Percentiles rank a stretch among this genome's conserved stretches.
These are phyloP conservation scores for Dentipellis sp. DNA, from an alignment of 768 basidiomycete genomes.

Conservation along the genomic window DNA sequence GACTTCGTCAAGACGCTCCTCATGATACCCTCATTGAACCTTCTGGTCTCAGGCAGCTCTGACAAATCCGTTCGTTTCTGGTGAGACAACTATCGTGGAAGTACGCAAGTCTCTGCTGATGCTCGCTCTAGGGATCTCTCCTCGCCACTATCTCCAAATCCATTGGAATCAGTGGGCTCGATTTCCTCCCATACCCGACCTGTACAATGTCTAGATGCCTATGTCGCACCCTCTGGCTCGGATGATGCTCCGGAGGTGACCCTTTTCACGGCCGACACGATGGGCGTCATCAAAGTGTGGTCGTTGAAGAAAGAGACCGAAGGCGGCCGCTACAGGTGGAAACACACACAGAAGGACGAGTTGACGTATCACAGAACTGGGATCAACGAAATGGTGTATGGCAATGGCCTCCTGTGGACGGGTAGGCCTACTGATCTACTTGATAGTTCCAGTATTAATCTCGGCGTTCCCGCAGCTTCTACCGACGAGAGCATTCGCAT, in stretches of 20 bases:
- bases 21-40: slow-evolving; percentile 50
- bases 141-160: slow-evolving; percentile 26
- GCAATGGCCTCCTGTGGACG: slow-evolving; percentile 78
- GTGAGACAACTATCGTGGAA: slow-evolving; percentile 33
- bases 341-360: slow-evolving; percentile 41
- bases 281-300: slow-evolving; percentile 88
- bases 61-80: slow-evolving; percentile 86
- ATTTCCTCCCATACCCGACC: slow-evolving; percentile 85
- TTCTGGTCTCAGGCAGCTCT: slow-evolving; percentile 82
- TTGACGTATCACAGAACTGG: slow-evolving; percentile 72
- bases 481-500: slow-evolving; percentile 79
- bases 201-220: slow-evolving; percentile 68
- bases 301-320: slow-evolving; percentile 39
- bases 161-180: slow-evolving; percentile 49
- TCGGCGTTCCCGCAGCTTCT: slow-evolving; percentile 48
- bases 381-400: slow-evolving; percentile 63
- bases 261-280: slow-evolving; percentile 83
- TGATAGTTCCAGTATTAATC: background rate
- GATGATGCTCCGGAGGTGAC: slow-evolving; percentile 34
- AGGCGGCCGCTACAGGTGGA: slow-evolving; percentile 37
- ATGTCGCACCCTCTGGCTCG: slow-evolving; percentile 16
- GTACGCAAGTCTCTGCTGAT: background rate
- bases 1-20: slow-evolving; percentile 89
- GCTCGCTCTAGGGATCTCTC: slow-evolving; percentile 55
- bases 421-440: slow-evolving; percentile 37